These are phyloP conservation scores for Massariosphaeria phaeospora DNA, from an alignment of 495 filamentous ascomycete genomes.

Conservation along the genomic window DNA sequence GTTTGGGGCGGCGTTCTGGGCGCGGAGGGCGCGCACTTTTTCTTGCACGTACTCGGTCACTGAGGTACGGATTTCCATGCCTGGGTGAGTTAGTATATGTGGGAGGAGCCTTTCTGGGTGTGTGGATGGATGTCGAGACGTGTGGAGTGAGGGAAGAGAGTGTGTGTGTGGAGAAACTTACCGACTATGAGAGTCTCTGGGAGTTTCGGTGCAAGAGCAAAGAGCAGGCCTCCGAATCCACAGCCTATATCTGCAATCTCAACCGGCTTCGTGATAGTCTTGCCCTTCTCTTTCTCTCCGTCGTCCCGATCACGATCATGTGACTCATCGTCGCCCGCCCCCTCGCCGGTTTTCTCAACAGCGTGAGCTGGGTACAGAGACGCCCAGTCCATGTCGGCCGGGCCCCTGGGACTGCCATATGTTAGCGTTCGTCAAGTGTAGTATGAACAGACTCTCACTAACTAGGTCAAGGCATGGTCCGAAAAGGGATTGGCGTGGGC, in stretches of 20 bases:
- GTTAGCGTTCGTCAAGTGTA: slow-evolving; percentile 21
- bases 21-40: slow-evolving; percentile 73
- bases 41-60: slow-evolving; percentile 86
- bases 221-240: slow-evolving; percentile 85
- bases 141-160: neutral
- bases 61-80: slow-evolving; percentile 85
- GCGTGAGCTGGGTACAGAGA: slow-evolving; percentile 71
- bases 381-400: slow-evolving; percentile 87
- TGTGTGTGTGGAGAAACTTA: slow-evolving; percentile 34
- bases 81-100: no score
- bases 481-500: slow-evolving; percentile 98
- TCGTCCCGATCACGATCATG: slow-evolving; percentile 3
- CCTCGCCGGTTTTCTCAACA: slow-evolving; percentile 23
- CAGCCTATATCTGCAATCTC: slow-evolving; percentile 98
- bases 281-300: slow-evolving; percentile 9
- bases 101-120: no score
- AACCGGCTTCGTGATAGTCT: slow-evolving; percentile 59
- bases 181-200: slow-evolving; percentile 80
- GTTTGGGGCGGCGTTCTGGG: slow-evolving; percentile 47
- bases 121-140: neutral
- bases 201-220: slow-evolving; percentile 74
- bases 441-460: slow-evolving; percentile 27
- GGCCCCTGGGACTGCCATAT: slow-evolving; percentile 63
- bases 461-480: slow-evolving; percentile 86
- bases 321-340: slow-evolving; percentile 26